Evolutionary conservation across 1,139 yeast genomes (phyloP), one percentile per base, ranked within the genome.

Genomic region (Barnettozyma hawaiiensis): DNA sequence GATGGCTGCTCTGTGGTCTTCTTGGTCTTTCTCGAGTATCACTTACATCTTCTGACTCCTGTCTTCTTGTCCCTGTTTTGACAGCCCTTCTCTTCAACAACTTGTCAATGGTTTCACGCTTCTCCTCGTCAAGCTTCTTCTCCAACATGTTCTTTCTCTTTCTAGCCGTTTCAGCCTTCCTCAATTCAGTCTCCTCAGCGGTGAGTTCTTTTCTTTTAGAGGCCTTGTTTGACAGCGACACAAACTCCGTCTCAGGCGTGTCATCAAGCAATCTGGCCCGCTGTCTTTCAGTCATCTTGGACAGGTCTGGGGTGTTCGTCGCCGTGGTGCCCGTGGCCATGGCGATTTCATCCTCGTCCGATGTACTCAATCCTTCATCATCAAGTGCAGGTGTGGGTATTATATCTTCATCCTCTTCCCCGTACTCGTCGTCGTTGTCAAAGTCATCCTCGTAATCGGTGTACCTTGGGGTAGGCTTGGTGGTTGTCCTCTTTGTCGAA

Each of bases 141-240:
- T 82, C 90, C 51, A 84, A 82, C 57, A 89, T 75, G 58, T 92
- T 92, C 61, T 85, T 85, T 51, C 98, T 74, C 61, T 90, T 78
- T 53, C 98, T 75, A 0, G 97, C 92, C 57, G 78, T 81, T 59
- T 92, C 98, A 1, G 95, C 90, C 49, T 89, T 80, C 34, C 89
- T 73, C 46, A 87, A 64, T 31, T 86, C 86, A 32, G 80, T 73
- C 62, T 90, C 95, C 59, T 92, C 96, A 46, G 82, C 96, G 0
- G 95, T 82, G 44, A 85, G 73, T 5, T 67, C 67, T 42, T 69
- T 67, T 56, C 75, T 77, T 51, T 70, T 69, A 9, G 50, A 42
- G 6, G 61, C 57, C 28, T 66, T 59, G 58, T 70, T 58, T 46
- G 67, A 53, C 39, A 67, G 50, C 28, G 70, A 57, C 44, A 65